Evolutionary conservation across 805 yeast species (phyloP), one percentile per base, ranked within the genome.

Genomic region (Spathaspora girioi): DNA sequence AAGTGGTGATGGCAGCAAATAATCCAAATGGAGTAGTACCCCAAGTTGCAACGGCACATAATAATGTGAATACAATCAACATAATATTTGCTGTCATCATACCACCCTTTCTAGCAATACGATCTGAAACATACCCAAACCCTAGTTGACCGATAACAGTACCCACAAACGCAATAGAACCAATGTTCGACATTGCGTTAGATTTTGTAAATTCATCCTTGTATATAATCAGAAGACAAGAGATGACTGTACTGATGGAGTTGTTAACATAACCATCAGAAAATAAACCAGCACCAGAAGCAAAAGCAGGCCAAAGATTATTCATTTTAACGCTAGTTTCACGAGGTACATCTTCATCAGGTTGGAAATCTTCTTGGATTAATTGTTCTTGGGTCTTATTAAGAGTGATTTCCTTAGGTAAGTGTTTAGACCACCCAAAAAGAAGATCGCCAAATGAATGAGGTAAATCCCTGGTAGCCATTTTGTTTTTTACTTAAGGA

Each of bases 221-320:
- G 64, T 92, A 92, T 40, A 91, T 73, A 2, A 64, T 70, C n/a
- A 78, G 66, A 56, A 92, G 75, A 71, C 92, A 84, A 15, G 92
- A 82, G 38, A 84, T 77, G 17, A 86, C 96, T 10, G 94, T 79
- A 53, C 89, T 80, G 51, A 89, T 87, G 50, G 94, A 84, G 70
- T 88, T 89, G 67, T 90, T 91, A 54, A 89, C 86, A 65, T 91
- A 92, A 50, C 97, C 97, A 69, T 92, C 97, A 40, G 96, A 86
- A 69, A 92, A 91, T 45, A 92, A 76, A 50, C 97, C 97, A 0
- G 97, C 94, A 56, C 97, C 97, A 1, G 96, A 84, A 11, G 89
- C 84, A 50, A 87, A 74, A 47, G 88, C 83, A 5, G 93, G 84
- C 86, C 89, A 80, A 19, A 64, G 54, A 17, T 53, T 59, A 19